These are phyloP conservation scores for Tolypocladium capitatum DNA, from an alignment of 2,329 filamentous ascomycete genomes.

Conservation along the genomic window DNA sequence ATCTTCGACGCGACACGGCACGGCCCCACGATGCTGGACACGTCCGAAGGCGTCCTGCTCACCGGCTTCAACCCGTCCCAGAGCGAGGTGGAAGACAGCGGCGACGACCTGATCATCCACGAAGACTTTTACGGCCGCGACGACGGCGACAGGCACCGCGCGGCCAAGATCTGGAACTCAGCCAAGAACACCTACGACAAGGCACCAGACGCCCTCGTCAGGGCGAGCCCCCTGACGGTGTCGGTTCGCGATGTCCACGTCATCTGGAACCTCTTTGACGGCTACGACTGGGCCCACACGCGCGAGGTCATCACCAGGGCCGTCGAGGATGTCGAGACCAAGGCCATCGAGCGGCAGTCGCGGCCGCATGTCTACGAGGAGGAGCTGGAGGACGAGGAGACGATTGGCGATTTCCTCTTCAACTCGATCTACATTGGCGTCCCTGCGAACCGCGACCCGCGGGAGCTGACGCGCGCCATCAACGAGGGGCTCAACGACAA, in stretches of 20 bases:
- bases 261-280: conserved; percentile 97
- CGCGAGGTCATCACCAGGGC: conserved; percentile 76
- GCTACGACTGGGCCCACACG: conserved; percentile 89
- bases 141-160: conserved; percentile 42
- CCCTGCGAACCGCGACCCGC: conserved; percentile 71
- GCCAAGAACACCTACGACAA: conserved; percentile 60
- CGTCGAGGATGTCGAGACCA: conserved; percentile 74
- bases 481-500: conserved; percentile 80
- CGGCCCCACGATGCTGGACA: conserved; percentile 20
- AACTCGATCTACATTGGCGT: conserved; percentile 98
- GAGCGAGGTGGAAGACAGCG: conserved; percentile 27
- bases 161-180: conserved; percentile 71
- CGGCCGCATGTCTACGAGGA: conserved; percentile 48
- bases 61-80: conserved; percentile 16
- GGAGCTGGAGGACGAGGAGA: conserved; percentile 68
- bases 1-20: conserved; percentile 33
- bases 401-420: conserved; percentile 91
- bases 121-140: conserved; percentile 64
- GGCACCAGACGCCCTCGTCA: conserved; percentile 46
- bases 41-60: conserved; percentile 21
- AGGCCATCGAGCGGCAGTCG: conserved; percentile 61
- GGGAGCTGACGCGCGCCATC: conserved; percentile 69
- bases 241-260: conserved; percentile 77
- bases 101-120: conserved; percentile 55
- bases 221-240: conserved; percentile 60